Base-by-base conservation (phyloP, 176 grass and related monocot genomes). In the Bothriochloa decipiens region DNA sequence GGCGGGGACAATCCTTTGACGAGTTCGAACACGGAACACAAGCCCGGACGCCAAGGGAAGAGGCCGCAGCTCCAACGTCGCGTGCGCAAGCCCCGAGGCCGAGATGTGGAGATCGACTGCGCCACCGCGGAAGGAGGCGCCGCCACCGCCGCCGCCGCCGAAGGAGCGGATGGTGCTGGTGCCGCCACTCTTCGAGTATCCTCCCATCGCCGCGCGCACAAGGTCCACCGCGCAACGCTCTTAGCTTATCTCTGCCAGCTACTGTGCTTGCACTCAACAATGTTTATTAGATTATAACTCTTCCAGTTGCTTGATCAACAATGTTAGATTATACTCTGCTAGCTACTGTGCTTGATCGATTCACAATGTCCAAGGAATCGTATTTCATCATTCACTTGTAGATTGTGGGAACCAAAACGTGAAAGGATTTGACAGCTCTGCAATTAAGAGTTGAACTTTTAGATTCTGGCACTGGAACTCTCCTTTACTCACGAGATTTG, bases 121-220 rank as follows among this genome's bases (percentile, higher is more conserved):
- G 3, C n/a, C 22, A 7, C 69, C 39, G 69, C n/a, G 39, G 40
- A 72, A 58, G 20, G 0, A 45, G 69, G 7, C 32, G 29, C 8
- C 35, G 62, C 4, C 14, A 42, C 8, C 40, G 40, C 40, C 7
- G 40, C 8, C 40, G 40, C 40, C 7, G 12, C 11, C 3, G 13
- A 1, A 5, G 46, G 14, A 49, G 46, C 46, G 46, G 14, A 22
- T n/a, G 41, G 93, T 98, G 83, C 87, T 98, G 28, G 95, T 95
- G 63, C 95, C 95, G 68, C 95, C 95, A 35, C 79, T 98, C 87
- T 98, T 98, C 85, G 95, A 95, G 70, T 98, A 95, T 89, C 92
- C 95, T 80, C 95, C 95, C 4, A 16, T 98, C 46, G 89, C 91
- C 18, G 92, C 89, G 62, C 95, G 92, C 83, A 93, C 92, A 77